Conservation (phyloP, 805 yeast genomes). For the Teunomyces funiuensis region DNA sequence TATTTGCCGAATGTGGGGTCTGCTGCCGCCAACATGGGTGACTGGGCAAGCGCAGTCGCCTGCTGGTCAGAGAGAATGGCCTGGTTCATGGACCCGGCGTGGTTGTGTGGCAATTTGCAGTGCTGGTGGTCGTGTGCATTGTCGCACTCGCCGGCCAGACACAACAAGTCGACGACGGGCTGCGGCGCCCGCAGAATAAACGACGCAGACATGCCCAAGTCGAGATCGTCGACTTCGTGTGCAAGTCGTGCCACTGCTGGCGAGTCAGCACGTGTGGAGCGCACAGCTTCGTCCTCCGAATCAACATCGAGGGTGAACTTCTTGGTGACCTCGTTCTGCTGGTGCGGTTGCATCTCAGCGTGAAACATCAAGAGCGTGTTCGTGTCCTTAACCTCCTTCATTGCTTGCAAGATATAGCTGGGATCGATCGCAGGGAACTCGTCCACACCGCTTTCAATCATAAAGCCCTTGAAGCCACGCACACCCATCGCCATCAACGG, state of each 20-base stretch:
- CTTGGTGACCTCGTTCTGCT: neutral
- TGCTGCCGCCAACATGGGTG: constrained; percentile 56
- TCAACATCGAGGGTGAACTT: constrained; percentile 6
- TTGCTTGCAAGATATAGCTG: constrained; percentile 63
- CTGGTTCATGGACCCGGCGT: constrained; percentile 21
- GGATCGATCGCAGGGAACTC: constrained; percentile 85
- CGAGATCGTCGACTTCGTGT: constrained; percentile 31
- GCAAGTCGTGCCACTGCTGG: too few relatives aligned
- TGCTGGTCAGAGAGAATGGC: constrained; percentile 48
- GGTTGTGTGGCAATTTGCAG: constrained; percentile 32
- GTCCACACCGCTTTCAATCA: constrained; percentile 94
- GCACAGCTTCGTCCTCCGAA: constrained; percentile 4
- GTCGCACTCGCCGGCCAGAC: constrained; percentile 12
- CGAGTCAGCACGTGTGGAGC: too few relatives aligned
- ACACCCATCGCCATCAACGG: constrained; percentile 86
- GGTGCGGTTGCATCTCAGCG: constrained; percentile 75
- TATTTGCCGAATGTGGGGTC: constrained; percentile 56
- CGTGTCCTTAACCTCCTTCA: constrained; percentile 58
- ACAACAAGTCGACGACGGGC: constrained; percentile 35
- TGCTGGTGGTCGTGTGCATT: constrained; percentile 27
- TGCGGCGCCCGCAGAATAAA: constrained; percentile 40
- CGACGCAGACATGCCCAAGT: constrained; percentile 41
- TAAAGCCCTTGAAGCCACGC: constrained; percentile 88
- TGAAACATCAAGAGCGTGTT: constrained; percentile 85
- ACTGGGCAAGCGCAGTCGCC: constrained; percentile 51